Evolutionary conservation across 768 basidiomycete genomes (phyloP).

Genomic region (Panaeolus papilionaceus): DNA sequence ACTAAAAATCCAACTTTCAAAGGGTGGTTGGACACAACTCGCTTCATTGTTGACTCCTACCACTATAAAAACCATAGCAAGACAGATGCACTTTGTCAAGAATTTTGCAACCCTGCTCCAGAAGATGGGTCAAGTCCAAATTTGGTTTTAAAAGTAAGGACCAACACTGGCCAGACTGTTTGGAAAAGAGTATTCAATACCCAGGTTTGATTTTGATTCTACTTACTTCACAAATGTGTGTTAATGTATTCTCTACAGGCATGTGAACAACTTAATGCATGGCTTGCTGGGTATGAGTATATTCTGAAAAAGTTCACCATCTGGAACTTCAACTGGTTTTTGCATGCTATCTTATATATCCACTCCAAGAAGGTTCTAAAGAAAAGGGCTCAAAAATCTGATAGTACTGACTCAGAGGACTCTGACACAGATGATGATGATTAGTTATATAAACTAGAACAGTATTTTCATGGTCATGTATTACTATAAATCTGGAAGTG

Average conservation of each 20-base stretch:
- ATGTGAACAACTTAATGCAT: slow-evolving; percentile 40
- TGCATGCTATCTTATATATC: slow-evolving; percentile 31
- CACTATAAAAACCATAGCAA: slow-evolving; percentile 38
- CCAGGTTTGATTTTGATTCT: slow-evolving; percentile 22
- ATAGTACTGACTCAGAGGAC: no score
- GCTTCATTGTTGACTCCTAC: slow-evolving; percentile 41
- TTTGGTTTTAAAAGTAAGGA: slow-evolving; percentile 29
- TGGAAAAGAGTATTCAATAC: slow-evolving; percentile 35
- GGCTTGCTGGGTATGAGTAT: slow-evolving; percentile 38
- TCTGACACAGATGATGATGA: no score
- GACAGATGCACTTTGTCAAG: slow-evolving; percentile 33
- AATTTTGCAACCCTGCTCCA: slow-evolving; percentile 39
- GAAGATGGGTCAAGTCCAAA: slow-evolving; percentile 36
- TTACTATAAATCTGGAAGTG: no score
- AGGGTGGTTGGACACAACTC: slow-evolving; percentile 27
- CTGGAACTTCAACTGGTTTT: slow-evolving; percentile 33
- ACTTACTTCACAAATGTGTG: neutral
- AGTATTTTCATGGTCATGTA: no score
- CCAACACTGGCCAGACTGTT: slow-evolving; percentile 28
- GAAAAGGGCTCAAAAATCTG: neutral
- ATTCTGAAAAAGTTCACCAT: slow-evolving; percentile 34
- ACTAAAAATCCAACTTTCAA: slow-evolving; percentile 20
- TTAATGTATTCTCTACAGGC: slow-evolving; percentile 22
- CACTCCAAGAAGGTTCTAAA: slow-evolving; percentile 21
- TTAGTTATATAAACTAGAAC: no score